Evolutionary conservation across 2,329 filamentous ascomycete species (phyloP).

Genomic region (Botrytis hyacinthi): DNA sequence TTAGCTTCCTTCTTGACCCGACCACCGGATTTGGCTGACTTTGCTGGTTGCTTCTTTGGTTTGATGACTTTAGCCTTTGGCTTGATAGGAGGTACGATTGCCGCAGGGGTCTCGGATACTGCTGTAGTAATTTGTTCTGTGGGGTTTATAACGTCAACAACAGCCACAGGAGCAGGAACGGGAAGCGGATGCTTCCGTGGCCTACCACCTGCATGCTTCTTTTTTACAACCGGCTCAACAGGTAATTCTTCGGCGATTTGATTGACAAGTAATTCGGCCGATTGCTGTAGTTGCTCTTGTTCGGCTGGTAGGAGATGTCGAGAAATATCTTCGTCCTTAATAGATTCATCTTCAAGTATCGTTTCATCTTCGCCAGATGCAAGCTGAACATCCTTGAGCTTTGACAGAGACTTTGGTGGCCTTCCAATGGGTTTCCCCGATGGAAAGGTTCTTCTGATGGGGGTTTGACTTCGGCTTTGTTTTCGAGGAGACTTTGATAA

Average conservation of each 20-base stretch:
- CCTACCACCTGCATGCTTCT: constrained; percentile 28
- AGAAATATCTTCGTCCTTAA: constrained; percentile 18
- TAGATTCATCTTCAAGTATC: constrained; percentile 18
- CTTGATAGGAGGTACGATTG: constrained; percentile 19
- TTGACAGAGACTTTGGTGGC: constrained; percentile 36
- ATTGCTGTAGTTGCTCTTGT: constrained; percentile 32
- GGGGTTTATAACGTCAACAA: constrained; percentile 10
- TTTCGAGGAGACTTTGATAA: constrained; percentile 22
- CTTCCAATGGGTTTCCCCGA: constrained; percentile 38
- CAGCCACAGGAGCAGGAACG: constrained; percentile 11
- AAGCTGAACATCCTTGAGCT: constrained; percentile 31
- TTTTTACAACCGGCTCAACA: constrained; percentile 23
- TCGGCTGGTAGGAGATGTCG: constrained; percentile 29
- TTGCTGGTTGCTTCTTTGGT: constrained; percentile 23
- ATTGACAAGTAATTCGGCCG: constrained; percentile 32
- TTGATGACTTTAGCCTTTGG: constrained; percentile 21
- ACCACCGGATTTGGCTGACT: constrained; percentile 22
- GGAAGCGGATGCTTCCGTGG: constrained; percentile 25
- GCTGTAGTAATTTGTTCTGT: constrained; percentile 10
- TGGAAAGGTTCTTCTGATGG: constrained; percentile 31
- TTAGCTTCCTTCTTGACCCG: constrained; percentile 25
- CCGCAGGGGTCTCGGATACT: neutral
- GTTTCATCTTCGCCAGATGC: constrained; percentile 25
- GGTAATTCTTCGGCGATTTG: constrained; percentile 22
- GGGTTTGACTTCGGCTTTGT: constrained; percentile 29